These are phyloP conservation scores for Astragalus glycyphyllos DNA, from an alignment of 306 rosid genomes.

Conservation along the genomic window DNA sequence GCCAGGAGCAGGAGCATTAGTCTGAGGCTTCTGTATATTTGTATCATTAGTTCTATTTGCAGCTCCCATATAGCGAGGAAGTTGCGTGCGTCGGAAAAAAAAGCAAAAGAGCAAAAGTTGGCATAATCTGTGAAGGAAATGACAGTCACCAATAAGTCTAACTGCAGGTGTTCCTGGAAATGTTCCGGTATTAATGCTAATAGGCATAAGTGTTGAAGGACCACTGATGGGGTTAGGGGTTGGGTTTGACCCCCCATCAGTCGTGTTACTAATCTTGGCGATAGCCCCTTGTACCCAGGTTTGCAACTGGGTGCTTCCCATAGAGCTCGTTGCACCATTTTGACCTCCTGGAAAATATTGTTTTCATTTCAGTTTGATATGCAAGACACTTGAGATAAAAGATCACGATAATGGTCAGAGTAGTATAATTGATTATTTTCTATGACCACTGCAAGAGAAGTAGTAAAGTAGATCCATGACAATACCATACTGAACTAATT, in stretches of 20 bases:
- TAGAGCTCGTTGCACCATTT: conserved; percentile 72
- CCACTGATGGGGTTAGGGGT: conserved; percentile 90
- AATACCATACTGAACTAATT: not conserved
- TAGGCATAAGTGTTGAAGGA: conserved; percentile 94
- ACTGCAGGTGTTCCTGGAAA: conserved; percentile 99
- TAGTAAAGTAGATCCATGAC: conserved; percentile 9
- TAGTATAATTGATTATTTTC: conserved; percentile 21
- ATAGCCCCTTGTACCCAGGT: conserved; percentile 99
- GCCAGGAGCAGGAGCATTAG: conserved; percentile 66
- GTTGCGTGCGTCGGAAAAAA: conserved; percentile 90
- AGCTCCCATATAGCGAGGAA: conserved; percentile 72
- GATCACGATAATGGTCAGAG: conserved; percentile 9
- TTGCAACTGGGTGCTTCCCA: conserved; percentile 92
- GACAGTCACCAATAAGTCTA: conserved; percentile 97
- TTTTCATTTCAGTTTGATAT: conserved; percentile 30
- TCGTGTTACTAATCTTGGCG: conserved; percentile 89
- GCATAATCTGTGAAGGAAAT: conserved; percentile 94
- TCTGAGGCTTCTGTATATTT: conserved; percentile 74
- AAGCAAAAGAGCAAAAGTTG: conserved; percentile 96
- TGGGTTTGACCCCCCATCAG: conserved; percentile 80
- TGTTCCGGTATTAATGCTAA: conserved; percentile 97
- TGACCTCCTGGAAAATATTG: conserved; percentile 69
- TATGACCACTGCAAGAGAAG: conserved; percentile 13
- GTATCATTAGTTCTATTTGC: conserved; percentile 77
- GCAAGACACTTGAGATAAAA: not conserved